These are phyloP conservation scores for Microdochium paspali DNA, from an alignment of 2,329 filamentous ascomycete species.

Conservation along the genomic window DNA sequence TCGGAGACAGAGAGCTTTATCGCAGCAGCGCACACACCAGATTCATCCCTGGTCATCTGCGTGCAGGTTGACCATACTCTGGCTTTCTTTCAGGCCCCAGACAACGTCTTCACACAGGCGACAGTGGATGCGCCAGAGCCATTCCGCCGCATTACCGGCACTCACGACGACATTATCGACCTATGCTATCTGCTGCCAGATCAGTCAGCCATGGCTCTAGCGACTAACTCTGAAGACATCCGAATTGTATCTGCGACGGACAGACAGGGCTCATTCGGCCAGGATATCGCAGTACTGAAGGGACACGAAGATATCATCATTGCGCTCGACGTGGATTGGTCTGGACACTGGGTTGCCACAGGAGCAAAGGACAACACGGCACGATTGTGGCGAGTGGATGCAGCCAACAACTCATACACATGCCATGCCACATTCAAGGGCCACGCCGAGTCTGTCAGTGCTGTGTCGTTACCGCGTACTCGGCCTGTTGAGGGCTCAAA, in stretches of 20 bases:
- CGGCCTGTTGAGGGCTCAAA: constrained; percentile 59
- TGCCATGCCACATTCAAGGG: constrained; percentile 79
- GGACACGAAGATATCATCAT: constrained; percentile 96
- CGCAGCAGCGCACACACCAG: constrained; percentile 56
- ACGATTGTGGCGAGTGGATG: constrained; percentile 80
- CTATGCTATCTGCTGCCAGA: constrained; percentile 77
- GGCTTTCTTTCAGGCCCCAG: constrained; percentile 53
- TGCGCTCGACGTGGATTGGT: constrained; percentile 90
- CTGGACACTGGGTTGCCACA: constrained; percentile 91
- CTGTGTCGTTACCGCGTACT: constrained; percentile 71
- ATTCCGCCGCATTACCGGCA: constrained; percentile 79
- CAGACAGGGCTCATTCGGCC: constrained; percentile 53
- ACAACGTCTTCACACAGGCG: constrained; percentile 21
- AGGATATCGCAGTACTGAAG: constrained; percentile 76
- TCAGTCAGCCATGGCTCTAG: constrained; percentile 74
- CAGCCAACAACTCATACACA: constrained; percentile 61
- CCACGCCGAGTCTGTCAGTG: constrained; percentile 88
- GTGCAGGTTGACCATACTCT: constrained; percentile 87
- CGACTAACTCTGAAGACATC: constrained; percentile 91
- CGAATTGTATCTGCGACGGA: constrained; percentile 68
- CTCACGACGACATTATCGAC: constrained; percentile 96
- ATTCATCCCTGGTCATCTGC: constrained; percentile 63
- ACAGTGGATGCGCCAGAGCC: constrained; percentile 34
- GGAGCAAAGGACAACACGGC: constrained; percentile 96
- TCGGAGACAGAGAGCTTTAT: constrained; percentile 60